A percentile compares a stretch with the other conserved stretches of the same genome.
phyloP scores from a whole-genome alignment of 192 early-diverging fungal genomes.

The Mortierella antarctica region DNA sequence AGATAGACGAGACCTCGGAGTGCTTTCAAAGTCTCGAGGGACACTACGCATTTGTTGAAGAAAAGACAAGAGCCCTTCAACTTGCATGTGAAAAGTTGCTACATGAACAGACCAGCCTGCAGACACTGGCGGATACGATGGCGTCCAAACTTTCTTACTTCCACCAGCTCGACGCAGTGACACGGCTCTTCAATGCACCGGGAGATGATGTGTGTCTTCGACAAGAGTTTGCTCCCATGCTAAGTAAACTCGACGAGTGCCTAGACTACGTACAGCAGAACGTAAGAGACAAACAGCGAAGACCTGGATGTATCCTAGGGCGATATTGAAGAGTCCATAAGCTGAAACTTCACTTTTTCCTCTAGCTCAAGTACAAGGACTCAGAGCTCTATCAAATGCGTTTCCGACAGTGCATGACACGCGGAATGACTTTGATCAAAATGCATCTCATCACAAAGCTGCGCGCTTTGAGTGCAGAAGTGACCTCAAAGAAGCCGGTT shows the following conservation, averaged over 20 bases:
- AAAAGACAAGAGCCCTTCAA: conserved; percentile 81
- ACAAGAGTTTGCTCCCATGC: conserved; percentile 81
- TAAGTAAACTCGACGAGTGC: conserved; percentile 82
- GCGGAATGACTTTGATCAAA: conserved; percentile 93
- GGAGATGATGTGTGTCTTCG: conserved; percentile 88
- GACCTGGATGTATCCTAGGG: background rate
- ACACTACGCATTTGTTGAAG: conserved; percentile 84
- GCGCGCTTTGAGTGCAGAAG: conserved; percentile 70
- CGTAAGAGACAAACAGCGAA: conserved; percentile 51
- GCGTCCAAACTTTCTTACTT: conserved; percentile 77
- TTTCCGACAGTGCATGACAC: conserved; percentile 95
- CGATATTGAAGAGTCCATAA: background rate
- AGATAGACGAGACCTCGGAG: conserved; percentile 64
- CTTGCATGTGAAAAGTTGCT: conserved; percentile 84
- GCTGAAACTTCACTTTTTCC: background rate
- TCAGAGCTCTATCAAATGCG: conserved; percentile 94
- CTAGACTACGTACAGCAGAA: conserved; percentile 80
- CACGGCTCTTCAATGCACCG: conserved; percentile 81
- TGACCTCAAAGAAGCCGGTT: conserved; percentile 66
- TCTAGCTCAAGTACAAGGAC: conserved; percentile 79
- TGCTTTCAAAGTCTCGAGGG: conserved; percentile 73
- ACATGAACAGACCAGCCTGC: conserved; percentile 73
- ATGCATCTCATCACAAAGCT: conserved; percentile 83
- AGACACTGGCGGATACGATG: conserved; percentile 67
- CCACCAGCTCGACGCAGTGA: conserved; percentile 85